Conservation (phyloP, 2,329 filamentous ascomycete species). For the Colletotrichum phormii region DNA sequence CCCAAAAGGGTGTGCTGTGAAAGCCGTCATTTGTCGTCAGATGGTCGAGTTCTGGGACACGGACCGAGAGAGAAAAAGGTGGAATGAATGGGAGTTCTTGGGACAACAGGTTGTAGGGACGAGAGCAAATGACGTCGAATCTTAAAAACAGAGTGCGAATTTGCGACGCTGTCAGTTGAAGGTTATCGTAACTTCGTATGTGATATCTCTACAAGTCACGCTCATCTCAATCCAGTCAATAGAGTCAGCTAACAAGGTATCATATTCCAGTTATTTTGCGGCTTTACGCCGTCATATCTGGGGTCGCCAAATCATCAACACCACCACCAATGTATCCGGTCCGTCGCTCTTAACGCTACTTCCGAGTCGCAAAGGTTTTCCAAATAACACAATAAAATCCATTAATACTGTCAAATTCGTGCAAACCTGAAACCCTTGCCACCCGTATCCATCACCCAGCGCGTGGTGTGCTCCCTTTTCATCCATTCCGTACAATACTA, state of each 20-base stretch:
- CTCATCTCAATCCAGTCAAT: too few species aligned
- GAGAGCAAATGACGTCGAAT: background rate
- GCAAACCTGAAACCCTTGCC: background rate
- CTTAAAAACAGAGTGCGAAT: background rate
- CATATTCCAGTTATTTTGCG: background rate
- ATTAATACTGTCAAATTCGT: constrained; percentile 9
- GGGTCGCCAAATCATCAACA: background rate
- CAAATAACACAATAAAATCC: background rate
- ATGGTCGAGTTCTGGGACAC: constrained; percentile 10
- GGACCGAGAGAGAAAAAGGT: constrained; percentile 6
- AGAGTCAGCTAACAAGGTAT: background rate
- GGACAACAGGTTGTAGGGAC: constrained; percentile 10
- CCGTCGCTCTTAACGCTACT: background rate
- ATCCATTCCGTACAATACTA: background rate
- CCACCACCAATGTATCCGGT: background rate
- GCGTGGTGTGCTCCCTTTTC: background rate
- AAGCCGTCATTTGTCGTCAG: constrained; percentile 26
- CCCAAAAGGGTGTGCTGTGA: background rate
- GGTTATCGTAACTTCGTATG: background rate
- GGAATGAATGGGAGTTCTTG: background rate
- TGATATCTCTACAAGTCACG: background rate
- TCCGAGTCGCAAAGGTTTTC: background rate
- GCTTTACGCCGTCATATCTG: background rate
- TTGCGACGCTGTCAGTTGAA: background rate
- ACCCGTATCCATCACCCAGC: background rate